phyloP scores from a whole-genome alignment of 2,329 filamentous ascomycete genomes.

The Colletotrichum magnum region DNA sequence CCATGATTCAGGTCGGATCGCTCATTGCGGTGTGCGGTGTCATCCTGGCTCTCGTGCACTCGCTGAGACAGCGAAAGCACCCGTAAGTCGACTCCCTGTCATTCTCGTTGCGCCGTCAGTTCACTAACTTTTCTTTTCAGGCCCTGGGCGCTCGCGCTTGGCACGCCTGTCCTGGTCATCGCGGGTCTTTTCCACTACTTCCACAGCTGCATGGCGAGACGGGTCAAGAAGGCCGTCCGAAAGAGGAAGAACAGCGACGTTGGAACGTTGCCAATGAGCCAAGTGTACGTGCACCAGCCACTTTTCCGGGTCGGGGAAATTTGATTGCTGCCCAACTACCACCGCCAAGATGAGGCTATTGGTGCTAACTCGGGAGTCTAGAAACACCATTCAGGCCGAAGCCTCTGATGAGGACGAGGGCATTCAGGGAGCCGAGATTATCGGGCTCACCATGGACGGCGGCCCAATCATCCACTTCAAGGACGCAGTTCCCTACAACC shows the following conservation, averaged over 20 bases:
- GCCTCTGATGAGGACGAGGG: conserved; percentile 49
- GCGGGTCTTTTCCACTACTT: conserved; percentile 67
- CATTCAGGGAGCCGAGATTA: conserved; percentile 50
- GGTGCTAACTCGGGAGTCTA: conserved; percentile 42
- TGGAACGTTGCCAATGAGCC: conserved; percentile 55
- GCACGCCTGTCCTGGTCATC: conserved; percentile 72
- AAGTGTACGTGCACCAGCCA: conserved; percentile 54
- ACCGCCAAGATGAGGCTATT: conserved; percentile 38
- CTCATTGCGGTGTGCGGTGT: conserved; percentile 72
- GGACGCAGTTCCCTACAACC: conserved; percentile 49
- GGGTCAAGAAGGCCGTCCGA: conserved; percentile 50
- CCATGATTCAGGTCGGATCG: conserved; percentile 70
- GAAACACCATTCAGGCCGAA: conserved; percentile 52
- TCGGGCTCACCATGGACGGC: conserved; percentile 62
- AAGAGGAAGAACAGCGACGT: conserved; percentile 44
- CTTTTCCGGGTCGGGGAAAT: conserved; percentile 7
- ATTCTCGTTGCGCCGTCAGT: background rate
- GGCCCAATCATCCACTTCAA: conserved; percentile 62
- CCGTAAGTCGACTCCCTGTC: conserved; percentile 57
- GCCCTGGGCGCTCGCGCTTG: conserved; percentile 71
- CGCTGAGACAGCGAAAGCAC: conserved; percentile 63
- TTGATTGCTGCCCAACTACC: conserved; percentile 36
- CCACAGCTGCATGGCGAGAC: conserved; percentile 55
- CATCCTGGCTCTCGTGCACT: conserved; percentile 66
- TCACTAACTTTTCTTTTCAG: conserved; percentile 45